phyloP scores from a whole-genome alignment of 495 filamentous ascomycete genomes.

The Aspergillus olivimuriae region DNA sequence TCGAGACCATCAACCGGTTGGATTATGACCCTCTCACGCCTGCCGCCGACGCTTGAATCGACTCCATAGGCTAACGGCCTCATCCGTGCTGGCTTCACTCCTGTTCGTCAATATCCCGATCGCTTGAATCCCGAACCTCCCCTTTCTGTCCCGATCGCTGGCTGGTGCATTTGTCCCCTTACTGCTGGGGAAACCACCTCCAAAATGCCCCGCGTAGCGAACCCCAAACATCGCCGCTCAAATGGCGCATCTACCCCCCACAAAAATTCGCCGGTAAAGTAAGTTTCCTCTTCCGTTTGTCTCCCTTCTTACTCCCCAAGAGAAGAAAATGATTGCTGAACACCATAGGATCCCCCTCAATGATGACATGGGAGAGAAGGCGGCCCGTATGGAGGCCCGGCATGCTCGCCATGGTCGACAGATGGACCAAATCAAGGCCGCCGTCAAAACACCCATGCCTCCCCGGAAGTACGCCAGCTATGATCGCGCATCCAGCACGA shows the following conservation, averaged over 20 bases:
- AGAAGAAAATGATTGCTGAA: constrained; percentile 9
- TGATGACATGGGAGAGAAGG: constrained; percentile 91
- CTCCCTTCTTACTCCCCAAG: neutral
- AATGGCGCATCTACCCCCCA: constrained; percentile 50
- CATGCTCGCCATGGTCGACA: constrained; percentile 86
- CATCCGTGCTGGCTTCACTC: no score
- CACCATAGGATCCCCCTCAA: constrained; percentile 74
- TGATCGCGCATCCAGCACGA: constrained; percentile 57
- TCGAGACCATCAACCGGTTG: neutral
- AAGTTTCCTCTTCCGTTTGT: constrained; percentile 16
- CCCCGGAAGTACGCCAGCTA: constrained; percentile 59
- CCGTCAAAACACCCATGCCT: constrained; percentile 71
- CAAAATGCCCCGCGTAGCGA: constrained; percentile 71
- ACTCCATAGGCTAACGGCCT: no score
- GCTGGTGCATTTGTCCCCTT: constrained; percentile 18
- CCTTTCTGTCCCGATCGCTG: no score
- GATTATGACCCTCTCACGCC: no score
- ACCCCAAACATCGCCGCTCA: constrained; percentile 45
- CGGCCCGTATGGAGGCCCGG: constrained; percentile 77
- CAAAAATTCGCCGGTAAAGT: constrained; percentile 66
- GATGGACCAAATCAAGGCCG: constrained; percentile 84
- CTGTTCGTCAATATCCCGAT: neutral
- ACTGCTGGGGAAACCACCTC: constrained; percentile 18
- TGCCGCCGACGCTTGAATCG: no score
- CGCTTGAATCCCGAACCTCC: neutral